Percentiles rank a stretch among this genome's conserved stretches.
Conservation (phyloP, 805 yeast genomes). For the Barnettozyma botsteinii region DNA sequence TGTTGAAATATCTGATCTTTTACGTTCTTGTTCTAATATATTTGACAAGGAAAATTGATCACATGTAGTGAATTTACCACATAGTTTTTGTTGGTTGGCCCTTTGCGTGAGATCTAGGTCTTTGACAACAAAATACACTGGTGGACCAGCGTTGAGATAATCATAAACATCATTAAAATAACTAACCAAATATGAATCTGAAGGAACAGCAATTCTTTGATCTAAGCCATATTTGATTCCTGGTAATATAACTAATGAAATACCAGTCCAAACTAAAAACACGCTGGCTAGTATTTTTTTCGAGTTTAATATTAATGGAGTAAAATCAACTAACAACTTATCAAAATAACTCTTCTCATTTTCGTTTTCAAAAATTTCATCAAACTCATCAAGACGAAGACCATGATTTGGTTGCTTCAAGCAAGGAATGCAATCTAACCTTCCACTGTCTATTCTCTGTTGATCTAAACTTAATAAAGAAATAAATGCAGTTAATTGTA, state of each 20-base stretch:
- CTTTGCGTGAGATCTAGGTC: constrained; percentile 58
- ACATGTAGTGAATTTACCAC: constrained; percentile 87
- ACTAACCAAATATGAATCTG: constrained; percentile 70
- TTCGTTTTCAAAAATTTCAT: constrained; percentile 24
- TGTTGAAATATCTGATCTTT: constrained; percentile 56
- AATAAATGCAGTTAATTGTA: constrained; percentile 80
- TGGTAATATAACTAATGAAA: constrained; percentile 68
- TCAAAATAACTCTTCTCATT: constrained; percentile 32
- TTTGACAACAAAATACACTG: constrained; percentile 78
- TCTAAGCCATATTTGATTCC: constrained; percentile 73
- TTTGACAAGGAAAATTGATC: constrained; percentile 73
- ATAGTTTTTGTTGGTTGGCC: constrained; percentile 61
- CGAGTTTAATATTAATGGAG: constrained; percentile 50
- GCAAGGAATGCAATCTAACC: constrained; percentile 62
- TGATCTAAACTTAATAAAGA: constrained; percentile 68
- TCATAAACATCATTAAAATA: constrained; percentile 74
- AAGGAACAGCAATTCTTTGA: constrained; percentile 83
- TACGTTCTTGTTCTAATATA: constrained; percentile 77
- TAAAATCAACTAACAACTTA: constrained; percentile 37
- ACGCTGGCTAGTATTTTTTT: constrained; percentile 43
- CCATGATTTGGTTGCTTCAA: constrained; percentile 25
- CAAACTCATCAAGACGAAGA: constrained; percentile 16
- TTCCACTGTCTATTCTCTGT: constrained; percentile 47
- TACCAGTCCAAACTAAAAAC: constrained; percentile 59
- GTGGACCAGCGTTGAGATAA: constrained; percentile 85